Percentiles rank a stretch among this genome's conserved stretches.
Conservation (phyloP, 2,329 filamentous ascomycete species). For the Hypomyces rosellus region DNA sequence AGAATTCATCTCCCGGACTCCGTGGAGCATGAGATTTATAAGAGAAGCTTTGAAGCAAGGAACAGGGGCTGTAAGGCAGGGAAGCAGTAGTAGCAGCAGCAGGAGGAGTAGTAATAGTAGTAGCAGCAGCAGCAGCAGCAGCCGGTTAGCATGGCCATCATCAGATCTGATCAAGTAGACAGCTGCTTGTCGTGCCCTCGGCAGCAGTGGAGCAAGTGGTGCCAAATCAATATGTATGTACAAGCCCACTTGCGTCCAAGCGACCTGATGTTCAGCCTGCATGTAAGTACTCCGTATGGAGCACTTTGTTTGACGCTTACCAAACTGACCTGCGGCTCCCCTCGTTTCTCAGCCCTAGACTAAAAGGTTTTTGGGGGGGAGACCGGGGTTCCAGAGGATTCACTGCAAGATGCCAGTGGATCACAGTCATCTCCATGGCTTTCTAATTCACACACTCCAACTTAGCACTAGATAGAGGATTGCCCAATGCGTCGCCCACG, state of each 20-base stretch:
- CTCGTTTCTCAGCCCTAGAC: not conserved
- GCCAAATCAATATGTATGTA: not conserved
- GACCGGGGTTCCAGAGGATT: not conserved
- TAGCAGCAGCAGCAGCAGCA: not conserved
- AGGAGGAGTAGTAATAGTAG: not conserved
- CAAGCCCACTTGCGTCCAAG: not conserved
- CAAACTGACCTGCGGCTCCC: not conserved
- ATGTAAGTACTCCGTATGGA: not conserved
- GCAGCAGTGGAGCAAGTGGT: not conserved
- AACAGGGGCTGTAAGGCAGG: not conserved
- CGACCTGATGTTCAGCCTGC: not conserved
- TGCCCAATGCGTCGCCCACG: no score
- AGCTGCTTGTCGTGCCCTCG: not conserved
- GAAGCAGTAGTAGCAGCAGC: no score
- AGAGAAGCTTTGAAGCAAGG: not conserved
- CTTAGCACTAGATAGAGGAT: not conserved
- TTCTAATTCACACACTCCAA: not conserved
- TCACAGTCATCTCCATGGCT: not conserved
- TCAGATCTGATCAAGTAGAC: not conserved
- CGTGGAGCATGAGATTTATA: not conserved
- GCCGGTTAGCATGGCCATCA: not conserved
- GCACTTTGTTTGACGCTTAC: not conserved
- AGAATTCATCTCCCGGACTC: not conserved
- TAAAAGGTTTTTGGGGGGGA: not conserved
- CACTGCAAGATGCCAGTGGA: slow-evolving; percentile 1